Evolutionary conservation across 2,329 filamentous ascomycete species (phyloP), one percentile per base, ranked within the genome.

Genomic region (Juglanconis juglandina): DNA sequence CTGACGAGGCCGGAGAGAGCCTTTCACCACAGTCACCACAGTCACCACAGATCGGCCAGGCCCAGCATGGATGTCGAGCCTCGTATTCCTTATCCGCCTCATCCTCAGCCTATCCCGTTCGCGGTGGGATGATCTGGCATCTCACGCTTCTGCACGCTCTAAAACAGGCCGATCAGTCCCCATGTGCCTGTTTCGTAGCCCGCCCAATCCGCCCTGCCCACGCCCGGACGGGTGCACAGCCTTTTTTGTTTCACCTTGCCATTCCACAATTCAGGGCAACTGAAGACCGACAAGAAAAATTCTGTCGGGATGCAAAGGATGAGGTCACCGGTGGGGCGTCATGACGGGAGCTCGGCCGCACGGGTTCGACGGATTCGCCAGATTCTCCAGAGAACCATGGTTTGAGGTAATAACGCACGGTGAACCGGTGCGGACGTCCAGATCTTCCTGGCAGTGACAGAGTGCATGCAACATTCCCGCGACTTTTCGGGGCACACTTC

Each of bases 61-160:
- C 17, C 17, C 17, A 17, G 17, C 17, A 24, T 24, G 24, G 24
- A 24, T 24, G 24, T 24, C 24, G 24, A 24, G 24, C 24, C 60
- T 62, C 60, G 60, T 62, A 62, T 62, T 62, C 41, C 55, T 37
- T 30, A 33, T 9, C 33, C 54, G 17, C 39, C 41, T 55, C 44
- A 42, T 11, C 50, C 35, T 32, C 50, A 30, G 34, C 57, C 50
- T 53, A 24, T 55, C 44, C 57, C 37, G 51, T 41, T 50, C 49
- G 53, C 49, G 34, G 49, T 9, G 34, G 32, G 49, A 14, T 44
- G 32, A 17, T 50, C 39, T 39, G 46, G 30, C 30, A 60, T 41
- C 44, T 50, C 52, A 53, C 42, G 52, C 56, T 62, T 53, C 57
- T 62, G 60, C 60, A 62, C 48, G 57, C 10, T 24, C 60, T 60